Conservation (phyloP, 768 basidiomycete species). For the Calocera cornea region DNA sequence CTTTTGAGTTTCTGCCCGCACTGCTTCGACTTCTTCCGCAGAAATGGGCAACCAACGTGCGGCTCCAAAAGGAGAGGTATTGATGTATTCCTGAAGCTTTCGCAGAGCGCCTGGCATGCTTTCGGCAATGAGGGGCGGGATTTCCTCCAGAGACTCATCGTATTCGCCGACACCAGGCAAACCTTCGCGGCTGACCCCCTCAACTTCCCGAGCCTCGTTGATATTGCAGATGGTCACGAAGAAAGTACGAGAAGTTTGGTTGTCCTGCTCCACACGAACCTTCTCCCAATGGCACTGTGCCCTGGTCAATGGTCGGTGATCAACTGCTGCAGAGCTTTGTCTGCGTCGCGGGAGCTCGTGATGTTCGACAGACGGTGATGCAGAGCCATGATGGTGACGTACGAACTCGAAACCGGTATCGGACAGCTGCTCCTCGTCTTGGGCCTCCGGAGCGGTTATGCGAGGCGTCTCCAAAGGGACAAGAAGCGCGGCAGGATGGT, state of each 20-base stretch:
- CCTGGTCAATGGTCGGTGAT: neutral
- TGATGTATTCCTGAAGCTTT: neutral
- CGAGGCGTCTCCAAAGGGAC: neutral
- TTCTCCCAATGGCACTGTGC: neutral
- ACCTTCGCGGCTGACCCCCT: neutral
- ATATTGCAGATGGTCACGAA: slow-evolving; percentile 2
- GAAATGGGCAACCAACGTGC: neutral
- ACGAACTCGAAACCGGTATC: neutral
- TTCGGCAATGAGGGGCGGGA: neutral
- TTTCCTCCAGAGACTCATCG: neutral
- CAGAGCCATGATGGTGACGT: neutral
- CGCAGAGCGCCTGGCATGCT: neutral
- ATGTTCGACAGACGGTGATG: neutral
- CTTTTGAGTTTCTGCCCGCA: neutral
- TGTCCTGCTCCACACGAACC: neutral
- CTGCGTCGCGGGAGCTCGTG: neutral
- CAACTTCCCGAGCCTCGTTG: neutral
- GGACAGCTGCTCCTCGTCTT: neutral
- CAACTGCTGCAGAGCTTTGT: neutral
- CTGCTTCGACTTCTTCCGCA: neutral
- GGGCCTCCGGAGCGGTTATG: neutral
- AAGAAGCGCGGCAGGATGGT: too few relatives aligned
- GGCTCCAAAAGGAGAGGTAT: neutral
- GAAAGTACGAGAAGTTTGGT: neutral
- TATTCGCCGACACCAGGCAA: neutral